Evolutionary conservation across 768 basidiomycete species (phyloP), one percentile per base, ranked within the genome.

Genomic region (Termitomyces sp.): DNA sequence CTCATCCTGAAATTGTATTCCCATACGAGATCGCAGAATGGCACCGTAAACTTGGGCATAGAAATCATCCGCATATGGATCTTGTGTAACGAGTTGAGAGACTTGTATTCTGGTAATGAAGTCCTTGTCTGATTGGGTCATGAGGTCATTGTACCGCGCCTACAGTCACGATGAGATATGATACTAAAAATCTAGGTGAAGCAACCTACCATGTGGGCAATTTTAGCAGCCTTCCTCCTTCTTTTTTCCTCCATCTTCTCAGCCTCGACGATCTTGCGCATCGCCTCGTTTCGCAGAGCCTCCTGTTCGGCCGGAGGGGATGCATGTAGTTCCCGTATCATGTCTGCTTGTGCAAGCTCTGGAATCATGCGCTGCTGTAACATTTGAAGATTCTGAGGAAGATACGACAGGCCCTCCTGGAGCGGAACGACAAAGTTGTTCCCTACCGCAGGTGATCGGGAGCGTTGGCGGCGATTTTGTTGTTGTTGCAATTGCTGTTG

Each of bases 31-130:
- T 45, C 93, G 85, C 51, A 91, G 66, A 56, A 96, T 83, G 1
- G 91, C 90, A 40, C 90, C 87, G 67, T 91, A 94, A 2, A 98
- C 94, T 71, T 98, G 95, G 11, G 94, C 97, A 66, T 99, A 99
- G 70, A 98, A 99, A 69, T 99, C 97, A 61, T 98, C 96, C 33
- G 91, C 86, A 70, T 96, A 98, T 0, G 97, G 97, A 72, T 99
- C 97, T 66, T 91, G 87, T 6, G 94, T 96, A 44, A 97, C 94
- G 42, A 98, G 88, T 67, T 98, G 97, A 1, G 96, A 98, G 35
- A 99, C 92, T 70, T 99, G 97, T 60, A 99, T 98, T 26, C 97
- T 86, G 37, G 97, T 98, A 73, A 99, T 98, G 68, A 98, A 99
- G 67, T 98, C 97, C 74, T 98, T 98, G 78, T 99, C 97, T 11